Conservation (phyloP, 2,329 filamentous ascomycete genomes). For the Fusarium udum region DNA sequence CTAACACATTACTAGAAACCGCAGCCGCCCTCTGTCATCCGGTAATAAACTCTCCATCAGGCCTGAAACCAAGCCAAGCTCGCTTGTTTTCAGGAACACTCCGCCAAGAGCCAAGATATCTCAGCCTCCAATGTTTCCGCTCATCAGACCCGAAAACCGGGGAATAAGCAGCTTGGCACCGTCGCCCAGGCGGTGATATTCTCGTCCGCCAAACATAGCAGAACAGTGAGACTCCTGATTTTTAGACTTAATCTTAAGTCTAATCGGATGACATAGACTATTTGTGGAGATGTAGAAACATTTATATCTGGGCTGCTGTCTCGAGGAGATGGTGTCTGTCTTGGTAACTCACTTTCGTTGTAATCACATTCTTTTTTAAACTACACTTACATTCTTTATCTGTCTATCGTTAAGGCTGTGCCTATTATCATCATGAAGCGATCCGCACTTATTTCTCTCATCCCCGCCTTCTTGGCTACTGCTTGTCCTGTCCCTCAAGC, state of each 20-base stretch:
- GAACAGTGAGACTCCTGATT: background rate
- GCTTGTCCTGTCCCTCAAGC: constrained; percentile 9
- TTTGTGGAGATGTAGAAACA: background rate
- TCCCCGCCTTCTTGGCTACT: constrained; percentile 36
- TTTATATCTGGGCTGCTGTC: background rate
- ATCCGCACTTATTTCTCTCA: constrained; percentile 35
- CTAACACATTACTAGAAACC: background rate
- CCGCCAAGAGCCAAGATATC: constrained; percentile 21
- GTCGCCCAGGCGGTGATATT: constrained; percentile 35
- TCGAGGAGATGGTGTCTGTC: background rate
- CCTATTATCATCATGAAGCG: constrained; percentile 33
- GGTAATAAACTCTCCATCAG: background rate
- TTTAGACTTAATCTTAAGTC: constrained; percentile 23
- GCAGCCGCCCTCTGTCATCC: background rate
- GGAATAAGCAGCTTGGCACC: constrained; percentile 7
- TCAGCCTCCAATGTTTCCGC: constrained; percentile 18
- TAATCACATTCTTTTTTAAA: constrained; percentile 1
- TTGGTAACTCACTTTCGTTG: constrained; percentile 1
- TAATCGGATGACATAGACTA: background rate
- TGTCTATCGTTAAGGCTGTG: constrained; percentile 25
- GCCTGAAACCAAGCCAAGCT: constrained; percentile 22
- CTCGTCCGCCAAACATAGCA: constrained; percentile 33
- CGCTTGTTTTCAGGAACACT: constrained; percentile 1
- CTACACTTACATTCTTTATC: constrained; percentile 14
- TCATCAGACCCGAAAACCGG: background rate